A percentile compares a stretch with the other conserved stretches of the same genome.
Evolutionary conservation across 306 rosid species (phyloP).

Genomic region (Glycine tomentella): DNA sequence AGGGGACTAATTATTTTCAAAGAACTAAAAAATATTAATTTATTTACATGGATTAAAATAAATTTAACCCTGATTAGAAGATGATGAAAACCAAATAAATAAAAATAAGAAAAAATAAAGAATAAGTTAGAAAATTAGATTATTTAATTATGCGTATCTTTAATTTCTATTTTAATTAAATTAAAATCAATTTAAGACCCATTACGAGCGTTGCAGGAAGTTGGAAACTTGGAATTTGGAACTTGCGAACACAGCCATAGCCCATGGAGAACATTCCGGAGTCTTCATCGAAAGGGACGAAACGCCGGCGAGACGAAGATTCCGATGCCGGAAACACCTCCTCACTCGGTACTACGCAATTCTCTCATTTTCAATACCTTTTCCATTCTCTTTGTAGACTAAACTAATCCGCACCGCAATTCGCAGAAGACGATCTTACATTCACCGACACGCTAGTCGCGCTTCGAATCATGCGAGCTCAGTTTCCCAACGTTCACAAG

Average conservation of each 20-base stretch:
- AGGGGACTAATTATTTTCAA: no score
- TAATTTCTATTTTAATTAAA: not conserved
- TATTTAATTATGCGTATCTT: no score
- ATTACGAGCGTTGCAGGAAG: not conserved
- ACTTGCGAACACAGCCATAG: not conserved
- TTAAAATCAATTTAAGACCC: not conserved
- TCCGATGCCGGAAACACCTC: slow-evolving; percentile 38
- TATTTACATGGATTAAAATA: no score
- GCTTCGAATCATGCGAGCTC: slow-evolving; percentile 93
- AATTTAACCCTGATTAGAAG: no score
- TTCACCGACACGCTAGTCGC: slow-evolving; percentile 87
- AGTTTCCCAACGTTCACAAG: slow-evolving; percentile 73
- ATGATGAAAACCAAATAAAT: no score
- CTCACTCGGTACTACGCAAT: slow-evolving; percentile 49
- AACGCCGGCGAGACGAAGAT: slow-evolving; percentile 55
- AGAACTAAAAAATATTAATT: no score
- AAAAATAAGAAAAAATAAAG: no score
- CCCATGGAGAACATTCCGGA: slow-evolving; percentile 53
- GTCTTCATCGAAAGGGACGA: slow-evolving; percentile 56
- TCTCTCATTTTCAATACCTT: not conserved
- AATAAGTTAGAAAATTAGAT: no score
- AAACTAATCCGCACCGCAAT: not conserved
- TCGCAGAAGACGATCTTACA: slow-evolving; percentile 75
- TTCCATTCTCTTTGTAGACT: slow-evolving; percentile 2
- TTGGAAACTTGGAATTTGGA: not conserved